phyloP scores from a whole-genome alignment of 805 yeast species.

The Kurtzmaniella cleridarum region DNA sequence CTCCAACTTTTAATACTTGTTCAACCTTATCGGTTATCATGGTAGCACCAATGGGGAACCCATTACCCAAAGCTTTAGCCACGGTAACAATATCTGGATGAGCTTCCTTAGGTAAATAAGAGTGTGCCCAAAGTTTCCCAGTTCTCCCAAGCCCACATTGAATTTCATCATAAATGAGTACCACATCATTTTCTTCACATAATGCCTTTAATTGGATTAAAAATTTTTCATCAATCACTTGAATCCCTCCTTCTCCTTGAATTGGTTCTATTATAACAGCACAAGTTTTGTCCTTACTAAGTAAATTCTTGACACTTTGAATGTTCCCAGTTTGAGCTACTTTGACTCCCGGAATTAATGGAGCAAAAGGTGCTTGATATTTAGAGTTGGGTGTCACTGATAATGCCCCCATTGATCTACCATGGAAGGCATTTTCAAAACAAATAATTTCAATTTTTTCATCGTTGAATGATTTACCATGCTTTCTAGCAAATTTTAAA shows the following conservation, averaged over 20 bases:
- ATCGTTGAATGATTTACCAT: constrained; percentile 53
- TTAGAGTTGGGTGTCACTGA: constrained; percentile 90
- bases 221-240: constrained; percentile 60
- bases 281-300: constrained; percentile 60
- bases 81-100: constrained; percentile 92
- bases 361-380: constrained; percentile 87
- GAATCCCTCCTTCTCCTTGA: constrained; percentile 97
- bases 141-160: constrained; percentile 96
- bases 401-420: constrained; percentile 90
- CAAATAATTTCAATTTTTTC: constrained; percentile 74
- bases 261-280: constrained; percentile 96
- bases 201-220: constrained; percentile 58
- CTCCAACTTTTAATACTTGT: constrained; percentile 72
- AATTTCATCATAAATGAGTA: constrained; percentile 89
- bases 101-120: constrained; percentile 64
- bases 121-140: constrained; percentile 92
- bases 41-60: constrained; percentile 94
- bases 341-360: constrained; percentile 84
- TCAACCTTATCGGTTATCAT: constrained; percentile 80
- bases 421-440: constrained; percentile 90
- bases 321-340: constrained; percentile 61
- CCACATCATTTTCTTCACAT: constrained; percentile 63
- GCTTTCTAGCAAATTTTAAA: constrained; percentile 65
- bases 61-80: constrained; percentile 97
- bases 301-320: constrained; percentile 49